phyloP scores from a whole-genome alignment of 2,329 filamentous ascomycete species.

The Fusarium ambrosium region DNA sequence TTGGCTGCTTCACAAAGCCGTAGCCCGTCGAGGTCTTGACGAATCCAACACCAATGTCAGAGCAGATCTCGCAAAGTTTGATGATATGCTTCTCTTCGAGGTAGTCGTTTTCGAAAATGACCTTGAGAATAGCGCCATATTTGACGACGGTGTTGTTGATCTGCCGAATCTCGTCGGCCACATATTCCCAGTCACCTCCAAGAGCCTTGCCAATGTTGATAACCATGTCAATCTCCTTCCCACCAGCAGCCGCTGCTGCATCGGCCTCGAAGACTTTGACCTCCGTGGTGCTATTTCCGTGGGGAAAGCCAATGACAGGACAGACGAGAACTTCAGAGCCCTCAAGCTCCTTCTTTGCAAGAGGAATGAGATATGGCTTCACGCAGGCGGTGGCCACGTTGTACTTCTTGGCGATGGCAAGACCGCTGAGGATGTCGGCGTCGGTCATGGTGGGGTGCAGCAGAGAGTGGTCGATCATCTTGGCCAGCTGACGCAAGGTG shows the following conservation, averaged over 20 bases:
- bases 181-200: conserved; percentile 69
- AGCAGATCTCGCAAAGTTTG: conserved; percentile 68
- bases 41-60: conserved; percentile 64
- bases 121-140: conserved; percentile 65
- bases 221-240: conserved; percentile 71
- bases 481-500: conserved; percentile 62
- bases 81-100: conserved; percentile 64
- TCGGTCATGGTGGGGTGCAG: conserved; percentile 74
- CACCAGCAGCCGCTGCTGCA: conserved; percentile 62
- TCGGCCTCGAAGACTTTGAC: conserved; percentile 68
- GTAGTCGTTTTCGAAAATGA: conserved; percentile 74
- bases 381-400: conserved; percentile 69
- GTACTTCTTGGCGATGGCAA: conserved; percentile 61
- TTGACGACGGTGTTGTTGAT: conserved; percentile 63
- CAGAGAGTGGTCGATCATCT: conserved; percentile 72
- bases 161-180: conserved; percentile 63
- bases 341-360: conserved; percentile 61
- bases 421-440: conserved; percentile 62
- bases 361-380: conserved; percentile 68
- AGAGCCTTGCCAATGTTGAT: conserved; percentile 72
- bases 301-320: conserved; percentile 72
- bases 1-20: conserved; percentile 68
- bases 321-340: conserved; percentile 66
- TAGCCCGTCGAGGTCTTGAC: conserved; percentile 74
- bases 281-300: conserved; percentile 67